phyloP scores from a whole-genome alignment of 2,329 filamentous ascomycete genomes.

The Ambrosiella xylebori region DNA sequence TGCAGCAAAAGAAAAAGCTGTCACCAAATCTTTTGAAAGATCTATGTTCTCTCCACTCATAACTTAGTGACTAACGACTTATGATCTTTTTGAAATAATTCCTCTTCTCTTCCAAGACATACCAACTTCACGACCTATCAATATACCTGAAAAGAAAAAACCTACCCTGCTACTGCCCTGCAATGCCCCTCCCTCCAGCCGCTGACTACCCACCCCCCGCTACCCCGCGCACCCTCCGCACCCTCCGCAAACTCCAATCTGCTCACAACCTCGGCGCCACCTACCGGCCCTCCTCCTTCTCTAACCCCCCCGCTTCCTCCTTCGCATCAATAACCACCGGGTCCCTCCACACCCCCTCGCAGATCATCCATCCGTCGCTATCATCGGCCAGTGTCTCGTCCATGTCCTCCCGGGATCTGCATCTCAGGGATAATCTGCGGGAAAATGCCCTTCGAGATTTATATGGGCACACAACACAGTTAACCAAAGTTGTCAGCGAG shows the following conservation, averaged over 20 bases:
- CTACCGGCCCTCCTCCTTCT: conserved; percentile 20
- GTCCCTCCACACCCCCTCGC: conserved; percentile 12
- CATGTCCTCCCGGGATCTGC: not conserved
- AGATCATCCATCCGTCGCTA: conserved; percentile 12
- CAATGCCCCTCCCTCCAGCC: conserved; percentile 3
- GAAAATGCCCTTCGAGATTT: not conserved
- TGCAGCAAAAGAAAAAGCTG: too few relatives aligned
- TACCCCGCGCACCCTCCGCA: conserved; percentile 48
- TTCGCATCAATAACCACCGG: too few relatives aligned
- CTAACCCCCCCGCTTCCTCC: conserved; percentile 45
- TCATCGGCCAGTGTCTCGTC: not conserved
- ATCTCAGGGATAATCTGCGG: not conserved
- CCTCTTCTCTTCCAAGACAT: too few relatives aligned
- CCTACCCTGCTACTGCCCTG: not conserved
- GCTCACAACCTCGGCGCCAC: conserved; percentile 50
- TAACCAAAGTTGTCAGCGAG: conserved; percentile 4
- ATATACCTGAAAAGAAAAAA: too few relatives aligned
- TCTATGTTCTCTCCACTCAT: too few relatives aligned
- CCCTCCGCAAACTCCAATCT: conserved; percentile 57
- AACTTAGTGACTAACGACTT: too few relatives aligned
- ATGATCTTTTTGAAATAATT: too few relatives aligned
- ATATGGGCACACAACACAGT: conserved; percentile 11
- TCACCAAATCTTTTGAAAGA: too few relatives aligned
- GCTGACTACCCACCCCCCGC: conserved; percentile 36
- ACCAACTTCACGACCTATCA: too few relatives aligned